phyloP scores from a whole-genome alignment of 2,329 filamentous ascomycete genomes.

The Stemphylium vesicarium region DNA sequence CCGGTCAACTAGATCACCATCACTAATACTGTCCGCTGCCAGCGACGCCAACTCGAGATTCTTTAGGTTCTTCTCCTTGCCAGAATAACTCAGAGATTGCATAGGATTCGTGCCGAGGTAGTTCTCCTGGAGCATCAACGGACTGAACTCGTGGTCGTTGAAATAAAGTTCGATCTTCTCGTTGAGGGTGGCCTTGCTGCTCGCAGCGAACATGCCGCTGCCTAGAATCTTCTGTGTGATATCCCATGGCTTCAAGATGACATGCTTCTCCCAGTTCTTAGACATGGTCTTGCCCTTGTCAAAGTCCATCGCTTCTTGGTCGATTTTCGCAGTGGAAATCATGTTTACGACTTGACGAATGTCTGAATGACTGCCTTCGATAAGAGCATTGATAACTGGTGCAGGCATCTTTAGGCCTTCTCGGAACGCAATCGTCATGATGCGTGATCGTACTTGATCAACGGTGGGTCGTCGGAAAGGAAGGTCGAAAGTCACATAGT shows the following conservation, averaged over 20 bases:
- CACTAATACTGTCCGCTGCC: conserved; percentile 94
- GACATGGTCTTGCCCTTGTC: conserved; percentile 92
- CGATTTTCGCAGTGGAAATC: conserved; percentile 91
- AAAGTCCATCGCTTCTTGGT: conserved; percentile 78
- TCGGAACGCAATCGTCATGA: conserved; percentile 93
- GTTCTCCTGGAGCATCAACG: conserved; percentile 97
- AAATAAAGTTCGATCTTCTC: conserved; percentile 99
- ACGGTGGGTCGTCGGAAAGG: conserved; percentile 88
- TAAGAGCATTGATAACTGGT: conserved; percentile 86
- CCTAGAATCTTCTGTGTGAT: conserved; percentile 93
- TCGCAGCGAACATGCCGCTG: conserved; percentile 81
- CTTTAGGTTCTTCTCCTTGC: conserved; percentile 77
- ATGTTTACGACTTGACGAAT: conserved; percentile 99
- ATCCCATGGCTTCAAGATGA: conserved; percentile 97
- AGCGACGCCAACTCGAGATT: conserved; percentile 84
- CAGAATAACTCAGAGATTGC: conserved; percentile 65
- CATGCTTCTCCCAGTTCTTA: conserved; percentile 97
- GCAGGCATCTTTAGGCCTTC: conserved; percentile 86
- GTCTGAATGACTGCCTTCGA: conserved; percentile 93
- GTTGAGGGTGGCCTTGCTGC: conserved; percentile 86
- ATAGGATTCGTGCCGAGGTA: conserved; percentile 85
- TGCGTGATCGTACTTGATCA: conserved; percentile 87
- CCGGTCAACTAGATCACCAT: conserved; percentile 91
- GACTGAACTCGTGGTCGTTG: conserved; percentile 98
- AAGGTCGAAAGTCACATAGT: conserved; percentile 82